Base-by-base conservation (phyloP, 1,139 yeast genomes). In the Debaryomyces fabryi region DNA sequence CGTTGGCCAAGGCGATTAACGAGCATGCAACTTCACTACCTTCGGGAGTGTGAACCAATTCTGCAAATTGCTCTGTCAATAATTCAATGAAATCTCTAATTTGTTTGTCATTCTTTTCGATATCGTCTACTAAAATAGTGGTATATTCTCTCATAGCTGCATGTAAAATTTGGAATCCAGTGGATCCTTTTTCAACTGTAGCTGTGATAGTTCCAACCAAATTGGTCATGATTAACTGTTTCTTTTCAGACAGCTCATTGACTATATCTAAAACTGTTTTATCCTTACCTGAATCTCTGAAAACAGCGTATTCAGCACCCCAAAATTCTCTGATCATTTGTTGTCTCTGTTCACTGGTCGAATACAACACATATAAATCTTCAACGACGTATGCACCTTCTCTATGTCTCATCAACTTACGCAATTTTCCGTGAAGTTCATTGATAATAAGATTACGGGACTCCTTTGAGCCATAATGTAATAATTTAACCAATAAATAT, bases 311-410 rank as follows among this genome's bases (percentile, higher is more conserved):
- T 69, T 90, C 96, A n/a, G 96, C 82, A 47, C 98, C 98, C 89
- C 96, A 93, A 65, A 93, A 93, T 68, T 93, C 98, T 67, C 96
- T 83, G 55, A 93, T 82, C 86, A 93, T 91, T 69, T 90, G 97
- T 47, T 83, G 82, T 68, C 83, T 88, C 70, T 93, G 98, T 53
- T 85, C 89, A 39, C 86, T 80, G 25, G 91, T 83, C 4, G 97
- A 82, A 67, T 92, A 93, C 55, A 91, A 82, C 25, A 91, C 89
- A 65, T 78, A 93, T 59, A 91, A 79, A 75, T 93, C 99, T 71
- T 93, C 98, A 55, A 92, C 92, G 36, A 93, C 98, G 62, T 93
- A 91, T n/a, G 98, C 98, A 71, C 98, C 99, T 76, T 93, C 98
- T 71, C 87, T 86, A 70, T 93, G 98, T 76, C 96, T 85, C 95